phyloP scores from a whole-genome alignment of 2,329 filamentous ascomycete species.

The Talaromyces funiculosus region DNA sequence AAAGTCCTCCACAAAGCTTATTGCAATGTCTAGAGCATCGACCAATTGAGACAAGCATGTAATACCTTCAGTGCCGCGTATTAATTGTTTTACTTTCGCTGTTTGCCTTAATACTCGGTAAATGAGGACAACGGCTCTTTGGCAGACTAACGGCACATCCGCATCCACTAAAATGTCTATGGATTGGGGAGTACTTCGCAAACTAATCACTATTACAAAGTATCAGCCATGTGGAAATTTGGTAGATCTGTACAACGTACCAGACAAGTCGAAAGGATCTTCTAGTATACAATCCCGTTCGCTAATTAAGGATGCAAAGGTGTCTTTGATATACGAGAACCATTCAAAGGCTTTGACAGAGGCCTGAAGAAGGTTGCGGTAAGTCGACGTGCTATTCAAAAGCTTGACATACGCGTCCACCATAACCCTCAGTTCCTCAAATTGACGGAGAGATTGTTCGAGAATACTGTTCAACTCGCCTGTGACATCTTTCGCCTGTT shows the following conservation, averaged over 20 bases:
- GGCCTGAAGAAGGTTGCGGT: background rate
- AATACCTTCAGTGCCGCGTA: background rate
- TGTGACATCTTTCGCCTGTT: background rate
- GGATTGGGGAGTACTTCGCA: background rate
- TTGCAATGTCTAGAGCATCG: background rate
- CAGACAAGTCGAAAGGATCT: background rate
- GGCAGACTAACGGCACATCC: background rate
- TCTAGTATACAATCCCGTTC: background rate
- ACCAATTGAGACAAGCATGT: background rate
- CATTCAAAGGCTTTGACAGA: background rate
- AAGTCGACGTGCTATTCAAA: background rate
- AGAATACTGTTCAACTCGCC: background rate
- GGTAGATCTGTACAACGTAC: background rate
- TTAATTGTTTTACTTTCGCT: background rate
- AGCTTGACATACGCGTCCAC: background rate
- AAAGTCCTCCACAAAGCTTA: background rate
- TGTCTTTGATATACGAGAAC: constrained; percentile 6
- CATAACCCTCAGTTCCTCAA: background rate
- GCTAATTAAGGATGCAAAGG: background rate
- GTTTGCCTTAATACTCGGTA: background rate
- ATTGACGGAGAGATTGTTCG: background rate
- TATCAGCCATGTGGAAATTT: background rate
- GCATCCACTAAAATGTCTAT: background rate
- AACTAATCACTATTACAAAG: background rate
- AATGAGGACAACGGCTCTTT: background rate